Base-by-base conservation (phyloP, 169 alveolate species). In the Cryptosporidium viatorum region DNA sequence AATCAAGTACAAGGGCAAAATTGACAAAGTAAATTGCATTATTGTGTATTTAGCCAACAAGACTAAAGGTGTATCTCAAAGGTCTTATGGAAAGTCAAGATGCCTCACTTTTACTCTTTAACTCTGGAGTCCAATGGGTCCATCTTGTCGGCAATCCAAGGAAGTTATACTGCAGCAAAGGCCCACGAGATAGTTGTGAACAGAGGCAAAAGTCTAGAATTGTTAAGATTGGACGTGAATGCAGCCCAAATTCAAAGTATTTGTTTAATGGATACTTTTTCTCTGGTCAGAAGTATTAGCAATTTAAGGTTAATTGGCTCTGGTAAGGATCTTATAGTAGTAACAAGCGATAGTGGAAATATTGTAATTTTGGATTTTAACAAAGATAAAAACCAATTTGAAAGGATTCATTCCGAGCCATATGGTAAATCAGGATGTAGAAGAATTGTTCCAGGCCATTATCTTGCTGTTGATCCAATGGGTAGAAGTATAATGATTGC, bases 401-500 rank as follows among this genome's bases (percentile, higher is more conserved):
- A 95, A 45, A 93, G 97, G 69, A 96, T 98, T 31, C 99, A 97
- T 86, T 95, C 97, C 85, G 99, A 99, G 91, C 97, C 99, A 14
- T 99, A 94, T 93, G 99, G 99, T 1, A 98, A 98, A 91, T 96
- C 99, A 18, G 99, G 98, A n/a, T 96, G 96, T 59, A 91, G 99
- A 43, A 86, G 99, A 48, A 95, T 97, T 4, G 98, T 97, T 7
- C 99, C 99, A 8, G 99, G 99, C 0, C 99, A 98, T 91, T 98
- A 97, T 94, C 92, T 99, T 52, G 99, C 99, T 14, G 99, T 97
- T 37, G 99, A 99, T 92, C 99, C 99, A 8, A 97, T 97, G 93
- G 99, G 99, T 18, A 95, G 99, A 84, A 99, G 99, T 1, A 93
- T 98, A 52, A 98, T 98, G 99, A 94, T 98, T 23, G 99, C 99